Conservation (phyloP, 2,329 filamentous ascomycete genomes). For the Neurospora crassa region DNA sequence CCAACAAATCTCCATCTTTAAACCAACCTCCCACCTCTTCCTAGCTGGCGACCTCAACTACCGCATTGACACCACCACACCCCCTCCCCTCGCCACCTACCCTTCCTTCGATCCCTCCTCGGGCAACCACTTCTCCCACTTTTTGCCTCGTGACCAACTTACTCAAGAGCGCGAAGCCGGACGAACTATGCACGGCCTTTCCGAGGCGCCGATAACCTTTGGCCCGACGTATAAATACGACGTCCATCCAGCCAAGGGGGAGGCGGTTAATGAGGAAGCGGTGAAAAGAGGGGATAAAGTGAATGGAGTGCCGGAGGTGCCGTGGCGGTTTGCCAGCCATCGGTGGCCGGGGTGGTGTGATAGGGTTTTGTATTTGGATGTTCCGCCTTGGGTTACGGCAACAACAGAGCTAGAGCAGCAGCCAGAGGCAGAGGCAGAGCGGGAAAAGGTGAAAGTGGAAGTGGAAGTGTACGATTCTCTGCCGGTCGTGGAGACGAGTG, state of each 20-base stretch:
- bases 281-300: conserved; percentile 19
- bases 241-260: conserved; percentile 28
- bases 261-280: conserved; percentile 21
- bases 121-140: conserved; percentile 51
- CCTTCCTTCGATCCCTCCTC: conserved; percentile 49
- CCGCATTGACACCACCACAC: conserved; percentile 62
- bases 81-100: conserved; percentile 51
- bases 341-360: conserved; percentile 94
- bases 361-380: conserved; percentile 68
- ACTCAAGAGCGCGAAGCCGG: conserved; percentile 58
- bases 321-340: conserved; percentile 69
- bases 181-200: conserved; percentile 67
- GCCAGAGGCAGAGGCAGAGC: conserved; percentile 5
- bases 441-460: conserved; percentile 25
- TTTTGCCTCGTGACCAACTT: conserved; percentile 72
- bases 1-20: conserved; percentile 60
- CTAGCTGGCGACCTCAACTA: conserved; percentile 93
- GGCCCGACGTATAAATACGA: conserved; percentile 92
- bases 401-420: not conserved
- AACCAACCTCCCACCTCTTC: conserved; percentile 67
- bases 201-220: conserved; percentile 66
- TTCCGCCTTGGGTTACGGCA: conserved; percentile 37
- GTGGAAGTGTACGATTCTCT: conserved; percentile 65
- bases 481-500: conserved; percentile 70
- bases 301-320: conserved; percentile 28